Conservation (phyloP, 192 early-diverging fungal species). For the Coemansia nantahalensis region DNA sequence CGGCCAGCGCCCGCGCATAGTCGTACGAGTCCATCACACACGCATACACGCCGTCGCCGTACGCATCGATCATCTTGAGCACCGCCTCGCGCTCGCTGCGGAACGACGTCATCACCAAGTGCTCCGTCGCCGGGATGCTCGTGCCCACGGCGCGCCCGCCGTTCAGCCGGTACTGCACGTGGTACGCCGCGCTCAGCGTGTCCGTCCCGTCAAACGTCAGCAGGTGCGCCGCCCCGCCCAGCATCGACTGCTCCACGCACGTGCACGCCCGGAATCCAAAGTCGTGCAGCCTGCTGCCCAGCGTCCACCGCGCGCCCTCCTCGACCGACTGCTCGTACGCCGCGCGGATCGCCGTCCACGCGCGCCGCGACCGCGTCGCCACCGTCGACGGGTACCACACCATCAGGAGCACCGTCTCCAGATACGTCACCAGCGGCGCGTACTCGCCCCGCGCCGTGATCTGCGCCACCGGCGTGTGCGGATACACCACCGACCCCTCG, state of each 20-base stretch:
- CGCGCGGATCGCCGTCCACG: conserved; percentile 58
- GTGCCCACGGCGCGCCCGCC: conserved; percentile 66
- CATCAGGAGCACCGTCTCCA: conserved; percentile 83
- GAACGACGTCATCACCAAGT: conserved; percentile 84
- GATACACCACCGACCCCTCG: conserved; percentile 79
- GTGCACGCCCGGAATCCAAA: conserved; percentile 93
- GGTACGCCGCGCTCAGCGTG: conserved; percentile 75
- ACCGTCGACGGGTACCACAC: conserved; percentile 87
- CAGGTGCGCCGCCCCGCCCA: conserved; percentile 82
- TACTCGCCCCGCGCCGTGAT: conserved; percentile 74
- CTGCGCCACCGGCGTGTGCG: conserved; percentile 79
- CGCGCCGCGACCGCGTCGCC: conserved; percentile 73
- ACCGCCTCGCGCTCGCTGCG: conserved; percentile 71
- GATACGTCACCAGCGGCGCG: conserved; percentile 72
- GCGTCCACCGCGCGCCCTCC: conserved; percentile 49
- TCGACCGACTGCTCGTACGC: conserved; percentile 70
- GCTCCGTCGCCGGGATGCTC: conserved; percentile 87
- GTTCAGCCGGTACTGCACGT: conserved; percentile 77
- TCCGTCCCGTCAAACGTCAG: conserved; percentile 82
- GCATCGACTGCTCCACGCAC: conserved; percentile 78
- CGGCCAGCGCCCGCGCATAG: conserved; percentile 69
- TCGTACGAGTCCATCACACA: conserved; percentile 94
- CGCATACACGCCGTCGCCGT: conserved; percentile 71
- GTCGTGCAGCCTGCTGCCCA: conserved; percentile 74
- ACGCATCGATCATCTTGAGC: conserved; percentile 58